Evolutionary conservation across 2,329 filamentous ascomycete genomes (phyloP), one percentile per base, ranked within the genome.

Genomic region (Phialocephala sp.): DNA sequence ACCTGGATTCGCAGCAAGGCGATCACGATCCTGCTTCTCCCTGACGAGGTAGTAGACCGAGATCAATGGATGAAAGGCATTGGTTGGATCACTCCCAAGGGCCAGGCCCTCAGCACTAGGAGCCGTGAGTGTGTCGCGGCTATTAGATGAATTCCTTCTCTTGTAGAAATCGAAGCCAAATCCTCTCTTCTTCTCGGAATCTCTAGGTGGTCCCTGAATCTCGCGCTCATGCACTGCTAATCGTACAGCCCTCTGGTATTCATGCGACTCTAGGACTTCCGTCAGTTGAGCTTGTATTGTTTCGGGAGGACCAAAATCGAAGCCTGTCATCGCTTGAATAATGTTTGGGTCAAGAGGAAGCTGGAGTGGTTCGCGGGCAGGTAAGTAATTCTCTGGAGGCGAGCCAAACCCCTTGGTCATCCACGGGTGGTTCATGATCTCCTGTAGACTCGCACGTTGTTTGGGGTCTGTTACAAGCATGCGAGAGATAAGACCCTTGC

Each of bases 111-210:
- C 95, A 1, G 89, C 87, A 60, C 94, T 98, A n/a, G 92, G 90
- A 1, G 89, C 90, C 5, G 85, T 87, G 69, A 99, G 81, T 2
- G 93, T 97, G 76, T 98, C 95, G 70, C 92, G 88, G 78, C 95
- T 98, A 61, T 87, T 92, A 50, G 89, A 90, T 0, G 94, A 98
- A 76, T 94, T 97, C 66, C 94, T 87, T 71, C 95, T 86, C 80
- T 97, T 97, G 80, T 98, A 99, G 75, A 99, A 98, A 76, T 97
- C 94, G 72, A 98, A 97, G 5, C 86, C 87, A 70, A 97, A 94
- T 11, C 92, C 91, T 63, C 94, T 88, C 76, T 88, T 91, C 81
- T 93, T 96, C 79, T 97, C 93, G n/a, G 84, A 81, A 18, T 89
- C 88, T 76, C 80, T 76, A 68, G 86, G 74, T 37, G 69, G 66